Percentiles rank a stretch among this genome's conserved stretches.
Conservation (phyloP, 805 yeast species). For the Hyphopichia homilentoma region DNA sequence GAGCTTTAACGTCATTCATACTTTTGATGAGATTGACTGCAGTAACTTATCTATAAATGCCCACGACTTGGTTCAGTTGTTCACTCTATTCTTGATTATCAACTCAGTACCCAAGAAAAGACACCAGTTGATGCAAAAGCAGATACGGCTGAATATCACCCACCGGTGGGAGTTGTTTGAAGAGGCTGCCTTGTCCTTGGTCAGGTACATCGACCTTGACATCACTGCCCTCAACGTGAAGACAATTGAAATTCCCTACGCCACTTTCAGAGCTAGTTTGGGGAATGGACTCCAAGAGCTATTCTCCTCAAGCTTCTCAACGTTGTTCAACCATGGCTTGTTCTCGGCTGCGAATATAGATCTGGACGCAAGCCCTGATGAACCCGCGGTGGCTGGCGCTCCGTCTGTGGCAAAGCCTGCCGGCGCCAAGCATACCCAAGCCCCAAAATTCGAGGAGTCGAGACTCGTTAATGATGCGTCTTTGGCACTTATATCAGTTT, state of each 20-base stretch:
- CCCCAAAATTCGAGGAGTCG: constrained; percentile 19
- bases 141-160: constrained; percentile 16
- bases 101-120: constrained; percentile 26
- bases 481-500: constrained; percentile 35
- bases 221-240: constrained; percentile 21
- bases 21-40: constrained; percentile 43
- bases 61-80: constrained; percentile 34
- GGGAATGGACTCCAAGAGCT: constrained; percentile 13
- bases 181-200: constrained; percentile 38
- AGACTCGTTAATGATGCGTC: constrained; percentile 39
- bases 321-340: constrained; percentile 31
- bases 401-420: neutral
- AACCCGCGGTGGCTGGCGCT: neutral
- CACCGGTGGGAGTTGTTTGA: constrained; percentile 42
- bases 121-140: constrained; percentile 28
- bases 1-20: constrained; percentile 31
- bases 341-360: constrained; percentile 9
- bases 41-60: constrained; percentile 37
- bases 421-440: constrained; percentile 4
- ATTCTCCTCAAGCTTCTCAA: constrained; percentile 13
- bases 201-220: constrained; percentile 46
- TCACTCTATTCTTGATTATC: constrained; percentile 48
- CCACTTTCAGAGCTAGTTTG: constrained; percentile 14
- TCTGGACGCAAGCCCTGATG: neutral
- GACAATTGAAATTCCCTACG: constrained; percentile 10